These are phyloP conservation scores for Barbarea vulgaris DNA, from an alignment of 345 rosid genomes.

Conservation along the genomic window DNA sequence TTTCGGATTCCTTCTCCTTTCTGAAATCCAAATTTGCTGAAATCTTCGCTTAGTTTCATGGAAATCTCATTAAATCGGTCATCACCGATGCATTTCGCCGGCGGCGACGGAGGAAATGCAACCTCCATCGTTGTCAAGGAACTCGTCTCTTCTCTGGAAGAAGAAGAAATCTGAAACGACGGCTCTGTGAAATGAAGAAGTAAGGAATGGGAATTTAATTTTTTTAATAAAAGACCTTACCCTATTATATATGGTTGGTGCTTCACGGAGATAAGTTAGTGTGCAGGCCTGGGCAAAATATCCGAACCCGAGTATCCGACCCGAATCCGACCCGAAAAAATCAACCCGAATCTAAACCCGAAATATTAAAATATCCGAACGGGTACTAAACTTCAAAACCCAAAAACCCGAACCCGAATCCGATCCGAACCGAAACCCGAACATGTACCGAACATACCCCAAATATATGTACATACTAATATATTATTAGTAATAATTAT, in stretches of 20 bases:
- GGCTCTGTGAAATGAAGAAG: constrained; percentile 11
- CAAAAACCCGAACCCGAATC: no score
- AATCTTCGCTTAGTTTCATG: constrained; percentile 28
- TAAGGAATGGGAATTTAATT: background rate
- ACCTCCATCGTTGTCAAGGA: constrained; percentile 26
- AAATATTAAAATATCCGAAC: no score
- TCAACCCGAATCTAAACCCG: no score
- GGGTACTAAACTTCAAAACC: no score
- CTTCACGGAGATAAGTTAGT: constrained; percentile 21
- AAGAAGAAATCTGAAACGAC: constrained; percentile 27
- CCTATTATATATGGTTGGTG: constrained; percentile 31
- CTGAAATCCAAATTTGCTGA: constrained; percentile 19
- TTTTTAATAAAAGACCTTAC: background rate
- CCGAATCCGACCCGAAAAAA: no score
- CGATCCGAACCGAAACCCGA: no score
- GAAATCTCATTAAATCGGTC: constrained; percentile 24
- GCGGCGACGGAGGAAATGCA: constrained; percentile 25
- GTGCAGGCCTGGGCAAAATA: no score
- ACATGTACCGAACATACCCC: no score
- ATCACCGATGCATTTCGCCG: constrained; percentile 21
- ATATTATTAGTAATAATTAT: no score
- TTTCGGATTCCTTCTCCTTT: constrained; percentile 14
- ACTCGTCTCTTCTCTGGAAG: background rate
- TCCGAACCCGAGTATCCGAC: no score
- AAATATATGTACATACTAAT: no score